Conservation (phyloP, 805 yeast genomes). For the Barnettozyma botsteinii region DNA sequence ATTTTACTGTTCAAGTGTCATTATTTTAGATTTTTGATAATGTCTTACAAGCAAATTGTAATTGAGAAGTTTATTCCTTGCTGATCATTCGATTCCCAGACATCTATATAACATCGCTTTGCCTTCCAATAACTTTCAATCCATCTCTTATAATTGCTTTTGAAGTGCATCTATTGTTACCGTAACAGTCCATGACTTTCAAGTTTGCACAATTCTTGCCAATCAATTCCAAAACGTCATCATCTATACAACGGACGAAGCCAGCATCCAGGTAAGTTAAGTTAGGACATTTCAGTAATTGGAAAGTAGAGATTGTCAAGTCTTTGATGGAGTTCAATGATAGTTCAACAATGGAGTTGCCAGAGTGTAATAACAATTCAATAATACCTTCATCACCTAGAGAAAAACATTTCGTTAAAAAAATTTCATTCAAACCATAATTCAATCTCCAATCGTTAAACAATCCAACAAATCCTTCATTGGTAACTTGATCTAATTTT, state of each 20-base stretch:
- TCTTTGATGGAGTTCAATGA: constrained; percentile 67
- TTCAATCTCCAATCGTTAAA: constrained; percentile 50
- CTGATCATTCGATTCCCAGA: too few relatives aligned
- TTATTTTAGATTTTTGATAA: too few relatives aligned
- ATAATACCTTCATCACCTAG: constrained; percentile 58
- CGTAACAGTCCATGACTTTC: constrained; percentile 71
- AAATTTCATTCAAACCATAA: constrained; percentile 55
- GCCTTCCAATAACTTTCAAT: constrained; percentile 66
- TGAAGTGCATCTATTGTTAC: constrained; percentile 62
- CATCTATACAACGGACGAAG: constrained; percentile 72
- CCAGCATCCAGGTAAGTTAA: constrained; percentile 70
- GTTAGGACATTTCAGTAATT: constrained; percentile 47
- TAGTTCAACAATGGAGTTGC: constrained; percentile 59
- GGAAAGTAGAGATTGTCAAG: constrained; percentile 46
- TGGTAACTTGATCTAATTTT: constrained; percentile 58
- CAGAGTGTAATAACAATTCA: constrained; percentile 57
- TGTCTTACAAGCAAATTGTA: too few relatives aligned
- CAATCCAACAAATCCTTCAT: constrained; percentile 55
- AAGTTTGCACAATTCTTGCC: constrained; percentile 57
- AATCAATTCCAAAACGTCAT: constrained; percentile 53
- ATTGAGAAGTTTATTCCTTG: too few relatives aligned
- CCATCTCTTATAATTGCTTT: constrained; percentile 47
- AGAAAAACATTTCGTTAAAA: constrained; percentile 58
- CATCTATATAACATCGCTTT: constrained; percentile 40
- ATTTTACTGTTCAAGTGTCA: too few relatives aligned